These are phyloP conservation scores for Tetrahymena thermophila DNA, from an alignment of 73 alveolate species.

Conservation along the genomic window DNA sequence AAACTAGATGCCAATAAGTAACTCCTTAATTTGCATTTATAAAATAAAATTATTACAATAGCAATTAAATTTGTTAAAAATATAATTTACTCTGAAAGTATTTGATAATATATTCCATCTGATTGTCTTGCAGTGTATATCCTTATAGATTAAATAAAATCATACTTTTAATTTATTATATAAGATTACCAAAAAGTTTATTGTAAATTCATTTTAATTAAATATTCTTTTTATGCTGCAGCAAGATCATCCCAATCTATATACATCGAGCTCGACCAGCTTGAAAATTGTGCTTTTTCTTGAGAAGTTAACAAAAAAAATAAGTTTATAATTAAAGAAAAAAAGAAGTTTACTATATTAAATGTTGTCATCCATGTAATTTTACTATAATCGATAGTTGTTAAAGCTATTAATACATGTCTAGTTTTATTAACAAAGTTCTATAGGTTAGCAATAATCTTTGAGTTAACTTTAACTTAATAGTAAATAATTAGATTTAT, in stretches of 20 bases:
- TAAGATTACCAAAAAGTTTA: neutral
- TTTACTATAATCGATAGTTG: neutral
- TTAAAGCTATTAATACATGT: neutral
- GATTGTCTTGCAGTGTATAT: neutral
- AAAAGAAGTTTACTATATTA: neutral
- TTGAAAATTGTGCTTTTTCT: neutral
- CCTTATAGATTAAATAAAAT: neutral
- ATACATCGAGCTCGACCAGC: neutral
- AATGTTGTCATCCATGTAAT: neutral
- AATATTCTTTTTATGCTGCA: neutral
- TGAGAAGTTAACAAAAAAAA: neutral
- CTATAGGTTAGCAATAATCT: neutral
- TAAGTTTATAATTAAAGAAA: too few species aligned
- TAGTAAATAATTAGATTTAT: neutral
- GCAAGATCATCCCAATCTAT: neutral
- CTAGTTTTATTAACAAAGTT: neutral
- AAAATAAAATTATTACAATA: too few species aligned
- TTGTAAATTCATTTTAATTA: neutral
- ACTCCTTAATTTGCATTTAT: neutral
- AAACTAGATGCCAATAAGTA: neutral
- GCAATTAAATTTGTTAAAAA: too few species aligned
- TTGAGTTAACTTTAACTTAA: neutral
- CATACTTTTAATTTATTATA: too few species aligned
- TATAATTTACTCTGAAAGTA: neutral
- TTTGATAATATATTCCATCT: neutral